These are phyloP conservation scores for Cryphonectria japonica DNA, from an alignment of 2,329 filamentous ascomycete species.

Conservation along the genomic window DNA sequence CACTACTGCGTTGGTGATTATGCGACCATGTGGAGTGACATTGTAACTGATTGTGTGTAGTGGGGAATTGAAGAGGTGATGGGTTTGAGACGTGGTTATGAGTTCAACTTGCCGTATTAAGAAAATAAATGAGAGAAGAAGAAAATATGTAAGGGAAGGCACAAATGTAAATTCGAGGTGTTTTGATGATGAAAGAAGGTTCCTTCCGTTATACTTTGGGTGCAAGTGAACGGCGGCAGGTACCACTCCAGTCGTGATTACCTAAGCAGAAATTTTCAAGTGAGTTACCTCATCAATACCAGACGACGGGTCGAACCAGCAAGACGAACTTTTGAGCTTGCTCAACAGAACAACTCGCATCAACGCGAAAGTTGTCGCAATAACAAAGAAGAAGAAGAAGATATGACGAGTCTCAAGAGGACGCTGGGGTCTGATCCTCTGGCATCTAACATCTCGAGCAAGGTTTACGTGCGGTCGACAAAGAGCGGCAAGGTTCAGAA, in stretches of 20 bases:
- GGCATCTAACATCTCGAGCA: conserved; percentile 84
- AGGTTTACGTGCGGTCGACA: conserved; percentile 92
- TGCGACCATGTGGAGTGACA: too few relatives aligned
- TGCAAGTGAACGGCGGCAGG: neutral
- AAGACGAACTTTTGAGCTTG: conserved; percentile 15
- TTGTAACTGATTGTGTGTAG: too few relatives aligned
- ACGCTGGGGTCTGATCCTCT: conserved; percentile 55
- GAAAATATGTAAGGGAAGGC: too few relatives aligned
- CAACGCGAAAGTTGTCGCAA: conserved; percentile 22
- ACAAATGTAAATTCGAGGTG: too few relatives aligned
- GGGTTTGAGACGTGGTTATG: too few relatives aligned
- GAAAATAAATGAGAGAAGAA: too few relatives aligned
- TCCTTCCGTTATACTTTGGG: neutral
- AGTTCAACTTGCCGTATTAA: too few relatives aligned
- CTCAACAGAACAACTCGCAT: neutral
- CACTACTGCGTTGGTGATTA: too few relatives aligned
- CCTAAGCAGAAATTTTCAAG: conserved; percentile 15
- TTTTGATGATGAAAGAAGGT: neutral
- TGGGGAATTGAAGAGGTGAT: too few relatives aligned
- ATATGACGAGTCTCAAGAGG: conserved; percentile 74
- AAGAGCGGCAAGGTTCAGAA: conserved; percentile 98
- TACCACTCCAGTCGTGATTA: neutral
- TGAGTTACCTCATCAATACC: conserved; percentile 15
- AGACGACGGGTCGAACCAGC: neutral
- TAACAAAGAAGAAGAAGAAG: neutral